Evolutionary conservation across 441 rosid species (phyloP).

Genomic region (Erodium texanum): DNA sequence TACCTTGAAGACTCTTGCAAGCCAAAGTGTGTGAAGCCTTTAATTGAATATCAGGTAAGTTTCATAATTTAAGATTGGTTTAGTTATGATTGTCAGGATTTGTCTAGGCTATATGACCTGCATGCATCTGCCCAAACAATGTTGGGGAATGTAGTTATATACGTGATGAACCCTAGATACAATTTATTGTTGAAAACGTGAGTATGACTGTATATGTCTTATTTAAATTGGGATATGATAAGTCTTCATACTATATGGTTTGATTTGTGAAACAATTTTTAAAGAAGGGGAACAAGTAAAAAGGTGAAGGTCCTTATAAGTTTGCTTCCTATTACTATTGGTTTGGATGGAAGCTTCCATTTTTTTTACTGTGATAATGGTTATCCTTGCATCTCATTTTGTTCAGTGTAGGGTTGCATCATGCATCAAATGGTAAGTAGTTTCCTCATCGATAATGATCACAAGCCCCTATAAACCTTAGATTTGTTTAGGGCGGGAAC

Average conservation of each 20-base stretch:
- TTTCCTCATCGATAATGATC: background rate
- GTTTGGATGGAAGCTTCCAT: background rate
- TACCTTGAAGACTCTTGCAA: constrained; percentile 62
- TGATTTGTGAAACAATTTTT: too few species aligned
- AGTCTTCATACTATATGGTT: background rate
- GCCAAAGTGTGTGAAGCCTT: constrained; percentile 55
- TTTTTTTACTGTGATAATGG: background rate
- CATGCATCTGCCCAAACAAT: too few species aligned
- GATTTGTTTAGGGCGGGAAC: background rate
- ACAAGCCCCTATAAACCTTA: background rate
- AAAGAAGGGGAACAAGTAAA: background rate
- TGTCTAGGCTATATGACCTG: too few species aligned
- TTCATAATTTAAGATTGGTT: background rate
- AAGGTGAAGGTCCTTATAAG: background rate
- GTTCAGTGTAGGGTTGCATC: background rate
- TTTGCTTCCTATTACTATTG: background rate
- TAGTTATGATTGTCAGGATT: background rate
- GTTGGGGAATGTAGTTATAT: too few species aligned
- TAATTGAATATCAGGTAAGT: constrained; percentile 48
- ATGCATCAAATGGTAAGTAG: background rate
- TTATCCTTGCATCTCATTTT: background rate
- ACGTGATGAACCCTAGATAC: too few species aligned
- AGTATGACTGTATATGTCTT: too few species aligned
- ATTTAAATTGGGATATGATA: too few species aligned
- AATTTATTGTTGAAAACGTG: too few species aligned